Percentiles rank a stretch among this genome's conserved stretches.
These are phyloP conservation scores for Canna indica DNA, from an alignment of 176 grass and related monocot species.

Conservation along the genomic window DNA sequence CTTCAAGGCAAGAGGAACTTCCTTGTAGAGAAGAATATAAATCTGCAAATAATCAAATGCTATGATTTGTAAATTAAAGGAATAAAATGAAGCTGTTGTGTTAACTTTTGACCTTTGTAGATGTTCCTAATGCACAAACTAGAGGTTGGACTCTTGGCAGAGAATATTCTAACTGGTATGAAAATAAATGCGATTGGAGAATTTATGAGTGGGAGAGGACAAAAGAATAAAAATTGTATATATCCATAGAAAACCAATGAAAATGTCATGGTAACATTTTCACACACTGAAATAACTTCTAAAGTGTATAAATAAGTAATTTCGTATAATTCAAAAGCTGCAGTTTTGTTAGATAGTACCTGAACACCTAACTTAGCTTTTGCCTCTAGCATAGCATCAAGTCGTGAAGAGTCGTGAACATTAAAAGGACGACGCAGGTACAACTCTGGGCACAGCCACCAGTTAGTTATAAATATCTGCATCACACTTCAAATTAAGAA, in stretches of 20 bases:
- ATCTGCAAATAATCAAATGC: constrained; percentile 38
- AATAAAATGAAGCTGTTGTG: neutral
- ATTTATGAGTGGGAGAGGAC: too few relatives aligned
- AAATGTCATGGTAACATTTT: too few relatives aligned
- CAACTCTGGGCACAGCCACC: constrained; percentile 91
- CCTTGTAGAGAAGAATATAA: constrained; percentile 87
- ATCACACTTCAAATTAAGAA: constrained; percentile 22
- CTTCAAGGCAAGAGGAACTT: constrained; percentile 74
- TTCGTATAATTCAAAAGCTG: neutral
- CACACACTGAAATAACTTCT: too few relatives aligned
- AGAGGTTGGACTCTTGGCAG: too few relatives aligned
- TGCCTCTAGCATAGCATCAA: constrained; percentile 67
- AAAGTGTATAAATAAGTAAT: too few relatives aligned
- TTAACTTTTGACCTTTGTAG: too few relatives aligned
- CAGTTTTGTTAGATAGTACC: constrained; percentile 26
- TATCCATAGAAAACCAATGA: too few relatives aligned
- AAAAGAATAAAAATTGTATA: too few relatives aligned
- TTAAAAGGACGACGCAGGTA: constrained; percentile 64
- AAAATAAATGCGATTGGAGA: too few relatives aligned
- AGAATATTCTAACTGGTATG: too few relatives aligned
- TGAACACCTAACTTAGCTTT: constrained; percentile 76
- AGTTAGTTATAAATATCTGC: constrained; percentile 90
- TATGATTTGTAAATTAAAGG: neutral
- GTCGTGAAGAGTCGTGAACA: constrained; percentile 44
- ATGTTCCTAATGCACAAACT: too few relatives aligned